Conservation (phyloP, 225 moss, liverwort and hornwort genomes). For the Sphagnum tenellum region DNA sequence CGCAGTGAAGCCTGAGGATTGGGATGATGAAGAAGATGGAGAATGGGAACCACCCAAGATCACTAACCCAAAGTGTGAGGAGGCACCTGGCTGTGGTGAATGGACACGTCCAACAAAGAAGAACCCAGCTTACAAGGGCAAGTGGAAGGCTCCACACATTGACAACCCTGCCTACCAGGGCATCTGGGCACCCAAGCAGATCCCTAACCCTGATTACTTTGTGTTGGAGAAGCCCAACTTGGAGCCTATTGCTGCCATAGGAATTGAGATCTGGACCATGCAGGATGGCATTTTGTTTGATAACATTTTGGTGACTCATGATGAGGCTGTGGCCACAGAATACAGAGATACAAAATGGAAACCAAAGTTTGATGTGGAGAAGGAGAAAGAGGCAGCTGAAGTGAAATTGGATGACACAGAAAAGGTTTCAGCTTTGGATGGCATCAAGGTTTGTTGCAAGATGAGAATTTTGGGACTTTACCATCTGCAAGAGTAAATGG, state of each 20-base stretch:
- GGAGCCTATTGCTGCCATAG: slow-evolving; percentile 50
- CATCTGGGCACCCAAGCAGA: slow-evolving; percentile 49
- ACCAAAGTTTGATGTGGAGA: slow-evolving; percentile 36
- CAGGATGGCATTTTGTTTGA: slow-evolving; percentile 60
- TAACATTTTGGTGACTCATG: slow-evolving; percentile 52
- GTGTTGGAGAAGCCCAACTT: slow-evolving; percentile 47
- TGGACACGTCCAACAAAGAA: slow-evolving; percentile 51
- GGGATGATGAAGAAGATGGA: slow-evolving; percentile 68
- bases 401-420: slow-evolving; percentile 14
- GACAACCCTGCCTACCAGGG: slow-evolving; percentile 53
- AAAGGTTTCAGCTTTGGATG: slow-evolving; percentile 21
- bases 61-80: slow-evolving; percentile 51
- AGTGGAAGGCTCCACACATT: slow-evolving; percentile 43
- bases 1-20: slow-evolving; percentile 55
- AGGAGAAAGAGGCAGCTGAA: slow-evolving; percentile 42
- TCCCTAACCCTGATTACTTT: slow-evolving; percentile 43
- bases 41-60: slow-evolving; percentile 64
- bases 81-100: slow-evolving; percentile 53
- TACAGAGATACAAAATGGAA: slow-evolving; percentile 59
- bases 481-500: no score
- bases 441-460: slow-evolving; percentile 30
- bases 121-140: slow-evolving; percentile 54
- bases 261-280: slow-evolving; percentile 72
- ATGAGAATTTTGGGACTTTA: no score
- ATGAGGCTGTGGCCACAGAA: slow-evolving; percentile 34